Base-by-base conservation (phyloP, 2,329 filamentous ascomycete species). In the Pyricularia pennisetigena region DNA sequence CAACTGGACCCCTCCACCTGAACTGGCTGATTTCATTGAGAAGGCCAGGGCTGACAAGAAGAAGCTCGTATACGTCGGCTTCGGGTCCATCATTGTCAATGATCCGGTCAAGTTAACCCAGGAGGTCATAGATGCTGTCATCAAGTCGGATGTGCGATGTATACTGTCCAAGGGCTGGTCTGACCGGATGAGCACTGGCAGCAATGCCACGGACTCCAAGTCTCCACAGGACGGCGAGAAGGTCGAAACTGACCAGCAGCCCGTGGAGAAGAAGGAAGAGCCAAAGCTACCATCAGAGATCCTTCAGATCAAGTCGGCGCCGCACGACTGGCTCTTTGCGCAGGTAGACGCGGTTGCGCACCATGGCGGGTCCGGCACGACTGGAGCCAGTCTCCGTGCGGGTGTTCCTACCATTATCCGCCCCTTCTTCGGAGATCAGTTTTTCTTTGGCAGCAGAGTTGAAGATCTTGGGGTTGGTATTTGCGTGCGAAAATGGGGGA, bases 141-240 rank as follows among this genome's bases (percentile, higher is more conserved):
- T 89, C 65, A 96, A 94, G 77, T 93, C 95, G 1, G 95, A 97
- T 73, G 93, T 99, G 5, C 89, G 94, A 70, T 98, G 95, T 76
- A 93, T 99, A 70, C 81, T 99, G 10, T 97, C 93, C 63, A 98
- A 98, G 77, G 95, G 95, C 32, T 99, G 95, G 95, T 97, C 93
- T 1, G 94, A 98, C 76, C 89, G 94, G 28, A 73, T 82, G 66
- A 70, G 68, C 24, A 68, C 70, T 8, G 64, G 63, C 5, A 67
- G 26, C 32, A 66, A 24, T 41, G 35, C n/a, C 32, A 49, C 24
- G 5, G 49, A 35, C 30, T n/a, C 49, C n/a, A 67, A 61, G 24
- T 16, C 61, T 4, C 14, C 67, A 54, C 12, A 28, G 10, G 68
- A 49, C 16, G 64, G 57, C 9, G 87, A 67, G 78, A 83, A 35